Conservation (phyloP, 306 rosid species). For the Begonia masoniana region DNA sequence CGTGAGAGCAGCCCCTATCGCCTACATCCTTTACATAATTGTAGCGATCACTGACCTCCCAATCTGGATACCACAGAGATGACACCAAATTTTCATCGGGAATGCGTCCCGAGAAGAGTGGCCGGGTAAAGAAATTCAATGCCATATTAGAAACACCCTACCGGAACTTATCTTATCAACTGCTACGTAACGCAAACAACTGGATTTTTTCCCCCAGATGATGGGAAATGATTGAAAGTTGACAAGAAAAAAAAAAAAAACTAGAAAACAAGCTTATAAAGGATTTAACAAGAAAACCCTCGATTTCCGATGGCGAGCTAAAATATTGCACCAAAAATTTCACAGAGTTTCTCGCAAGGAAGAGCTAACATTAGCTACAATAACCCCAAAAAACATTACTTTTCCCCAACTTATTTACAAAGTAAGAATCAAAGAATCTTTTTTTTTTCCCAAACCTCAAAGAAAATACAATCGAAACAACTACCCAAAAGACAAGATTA, state of each 20-base stretch:
- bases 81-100: constrained; percentile 35
- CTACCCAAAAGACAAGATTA: background rate
- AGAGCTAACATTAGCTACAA: background rate
- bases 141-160: constrained; percentile 23
- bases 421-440: constrained; percentile 20
- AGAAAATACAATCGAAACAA: background rate
- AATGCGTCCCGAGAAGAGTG: constrained; percentile 24
- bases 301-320: constrained; percentile 90
- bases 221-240: background rate
- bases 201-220: background rate
- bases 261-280: background rate
- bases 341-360: constrained; percentile 52
- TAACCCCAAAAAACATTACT: constrained; percentile 4
- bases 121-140: constrained; percentile 41
- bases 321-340: constrained; percentile 92
- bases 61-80: constrained; percentile 50
- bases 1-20: constrained; percentile 47
- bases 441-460: constrained; percentile 1
- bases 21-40: constrained; percentile 39
- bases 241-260: background rate
- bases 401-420: constrained; percentile 29
- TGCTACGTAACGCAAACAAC: background rate
- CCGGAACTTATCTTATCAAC: constrained; percentile 6
- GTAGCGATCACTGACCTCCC: constrained; percentile 39
- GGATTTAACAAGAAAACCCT: constrained; percentile 49